Evolutionary conservation across 2,329 filamentous ascomycete genomes (phyloP).

Genomic region (Pyricularia grisea): DNA sequence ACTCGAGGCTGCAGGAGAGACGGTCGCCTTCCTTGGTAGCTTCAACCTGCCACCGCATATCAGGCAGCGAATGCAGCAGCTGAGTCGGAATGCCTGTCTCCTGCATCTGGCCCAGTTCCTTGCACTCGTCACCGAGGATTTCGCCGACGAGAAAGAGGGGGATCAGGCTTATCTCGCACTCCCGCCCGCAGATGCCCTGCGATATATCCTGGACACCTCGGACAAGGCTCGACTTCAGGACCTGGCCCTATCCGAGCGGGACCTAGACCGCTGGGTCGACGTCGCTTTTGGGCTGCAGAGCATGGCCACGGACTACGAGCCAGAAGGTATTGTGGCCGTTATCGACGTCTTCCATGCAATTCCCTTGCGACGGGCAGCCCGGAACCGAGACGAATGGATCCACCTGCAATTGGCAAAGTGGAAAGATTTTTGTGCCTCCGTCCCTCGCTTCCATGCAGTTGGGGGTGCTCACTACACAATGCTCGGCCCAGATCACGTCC

Average conservation of each 20-base stretch:
- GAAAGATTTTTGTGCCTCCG: not conserved
- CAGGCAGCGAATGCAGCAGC: not conserved
- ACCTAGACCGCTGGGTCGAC: not conserved
- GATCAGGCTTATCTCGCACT: not conserved
- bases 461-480: not conserved
- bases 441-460: not conserved
- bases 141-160: not conserved
- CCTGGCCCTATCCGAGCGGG: not conserved
- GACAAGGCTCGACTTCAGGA: not conserved
- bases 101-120: not conserved
- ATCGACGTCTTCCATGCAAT: not conserved
- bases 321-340: not conserved
- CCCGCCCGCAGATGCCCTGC: not conserved
- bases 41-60: not conserved
- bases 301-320: not conserved
- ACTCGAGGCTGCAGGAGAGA: not conserved
- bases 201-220: not conserved
- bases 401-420: not conserved
- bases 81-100: not conserved
- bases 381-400: not conserved
- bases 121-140: not conserved
- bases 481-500: not conserved
- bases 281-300: not conserved
- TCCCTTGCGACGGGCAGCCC: not conserved
- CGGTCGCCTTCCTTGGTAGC: not conserved